A percentile compares a stretch with the other conserved stretches of the same genome.
These are phyloP conservation scores for Nannizziopsis barbatae DNA, from an alignment of 2,329 filamentous ascomycete species.

Conservation along the genomic window DNA sequence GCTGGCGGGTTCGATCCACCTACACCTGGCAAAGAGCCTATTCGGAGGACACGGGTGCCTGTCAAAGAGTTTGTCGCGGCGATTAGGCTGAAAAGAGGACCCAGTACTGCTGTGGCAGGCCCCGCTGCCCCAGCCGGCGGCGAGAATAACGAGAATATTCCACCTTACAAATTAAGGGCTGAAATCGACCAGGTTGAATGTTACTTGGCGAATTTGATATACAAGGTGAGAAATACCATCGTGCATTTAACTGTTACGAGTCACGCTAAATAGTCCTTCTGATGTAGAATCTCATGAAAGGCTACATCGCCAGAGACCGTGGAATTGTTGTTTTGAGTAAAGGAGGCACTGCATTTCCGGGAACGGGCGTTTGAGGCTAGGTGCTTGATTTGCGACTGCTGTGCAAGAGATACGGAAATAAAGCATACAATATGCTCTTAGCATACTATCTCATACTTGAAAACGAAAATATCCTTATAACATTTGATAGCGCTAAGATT, in stretches of 20 bases:
- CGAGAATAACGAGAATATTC: slow-evolving; percentile 10
- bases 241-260: not conserved
- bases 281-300: slow-evolving; percentile 82
- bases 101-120: slow-evolving; percentile 6
- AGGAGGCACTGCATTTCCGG: slow-evolving; percentile 73
- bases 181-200: slow-evolving; percentile 94
- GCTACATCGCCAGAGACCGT: slow-evolving; percentile 86
- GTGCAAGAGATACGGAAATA: not conserved
- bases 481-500: too few species aligned
- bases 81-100: slow-evolving; percentile 58
- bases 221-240: slow-evolving; percentile 57
- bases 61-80: slow-evolving; percentile 77
- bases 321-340: slow-evolving; percentile 89
- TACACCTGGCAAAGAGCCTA: slow-evolving; percentile 55
- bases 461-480: too few species aligned
- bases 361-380: slow-evolving; percentile 55
- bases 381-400: not conserved
- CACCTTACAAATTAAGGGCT: slow-evolving; percentile 45
- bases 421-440: not conserved
- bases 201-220: slow-evolving; percentile 89
- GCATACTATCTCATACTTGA: too few species aligned
- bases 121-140: not conserved
- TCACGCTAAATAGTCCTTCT: slow-evolving; percentile 12
- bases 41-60: slow-evolving; percentile 62
- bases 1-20: slow-evolving; percentile 68